Base-by-base conservation (phyloP, 1,284 basidiomycete species). In the Gastroboletus turbinatus region DNA sequence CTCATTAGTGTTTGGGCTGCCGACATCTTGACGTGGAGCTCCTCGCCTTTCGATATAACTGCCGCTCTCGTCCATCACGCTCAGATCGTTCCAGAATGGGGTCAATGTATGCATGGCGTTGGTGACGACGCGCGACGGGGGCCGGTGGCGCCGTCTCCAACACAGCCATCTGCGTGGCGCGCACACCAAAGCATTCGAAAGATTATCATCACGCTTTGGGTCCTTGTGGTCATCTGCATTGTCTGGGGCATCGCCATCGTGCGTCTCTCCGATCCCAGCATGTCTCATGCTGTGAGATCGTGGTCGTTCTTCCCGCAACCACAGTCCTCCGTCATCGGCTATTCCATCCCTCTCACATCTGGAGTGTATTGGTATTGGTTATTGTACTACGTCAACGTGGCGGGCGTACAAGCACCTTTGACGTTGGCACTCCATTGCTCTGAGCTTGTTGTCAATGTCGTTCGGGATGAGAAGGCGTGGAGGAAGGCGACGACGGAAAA, bases 11-110 rank as follows among this genome's bases (percentile, higher is more conserved):
- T 60, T 33, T 38, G 58, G 27, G 43, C 56, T 33, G 58, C 65
- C 17, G 57, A 65, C 25, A 58, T 70, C 25, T 51, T 66, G 54
- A 72, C 70, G 1, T 70, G 68, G 70, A 71, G 69, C 23, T 65
- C 70, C 32, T 72, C 70, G 1, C 60, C 70, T 25, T 67, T 70
- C n/a, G 68, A 70, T 17, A 68, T 70, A 2, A 67, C 71, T 6
- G 65, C 68, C 2, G 71, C 68, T 5, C 60, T 70, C 36, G 60
- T 73, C 6, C 65, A 69, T 32, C 59, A 73, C 11, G 50, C 60
- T 2, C 64, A 67, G 11, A 62, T 70, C 44, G 0, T 60, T 10
- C 61, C 54, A 1, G 54, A 57, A 21, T 29, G 45, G 3, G 60
- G 57, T 3, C 59, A 44, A 10, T 66, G 71, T 27, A 72, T 70